Conservation (phyloP, 2,329 filamentous ascomycete species). For the Bipolaris gigantea region DNA sequence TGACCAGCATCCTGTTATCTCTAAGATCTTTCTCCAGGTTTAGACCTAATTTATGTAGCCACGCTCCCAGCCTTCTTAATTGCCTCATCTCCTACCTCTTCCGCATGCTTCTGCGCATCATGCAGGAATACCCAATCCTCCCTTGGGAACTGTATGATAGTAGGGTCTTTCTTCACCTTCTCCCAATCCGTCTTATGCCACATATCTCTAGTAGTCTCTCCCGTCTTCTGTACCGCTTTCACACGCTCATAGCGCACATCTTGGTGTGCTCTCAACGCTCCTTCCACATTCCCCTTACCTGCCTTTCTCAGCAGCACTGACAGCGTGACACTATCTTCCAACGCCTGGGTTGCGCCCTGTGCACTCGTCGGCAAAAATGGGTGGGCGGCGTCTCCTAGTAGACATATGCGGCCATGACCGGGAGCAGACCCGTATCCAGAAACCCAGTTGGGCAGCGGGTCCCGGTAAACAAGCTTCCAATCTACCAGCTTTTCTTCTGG, state of each 20-base stretch:
- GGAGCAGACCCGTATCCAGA: constrained; percentile 48
- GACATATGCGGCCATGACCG: constrained; percentile 48
- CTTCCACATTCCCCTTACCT: constrained; percentile 35
- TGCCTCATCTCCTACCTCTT: constrained; percentile 33
- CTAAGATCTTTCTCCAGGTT: not conserved
- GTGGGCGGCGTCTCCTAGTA: constrained; percentile 59
- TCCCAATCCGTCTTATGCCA: constrained; percentile 44
- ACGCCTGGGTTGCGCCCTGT: constrained; percentile 58
- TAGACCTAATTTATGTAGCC: not conserved
- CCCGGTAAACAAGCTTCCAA: constrained; percentile 60
- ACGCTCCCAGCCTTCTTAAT: constrained; percentile 24
- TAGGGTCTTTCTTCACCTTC: constrained; percentile 37
- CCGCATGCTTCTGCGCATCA: constrained; percentile 37
- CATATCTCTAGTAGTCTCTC: constrained; percentile 40
- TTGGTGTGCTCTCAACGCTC: constrained; percentile 38
- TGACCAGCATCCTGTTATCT: not conserved
- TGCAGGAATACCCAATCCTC: constrained; percentile 41
- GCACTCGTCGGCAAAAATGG: constrained; percentile 58
- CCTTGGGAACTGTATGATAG: constrained; percentile 34
- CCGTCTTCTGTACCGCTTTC: constrained; percentile 40
- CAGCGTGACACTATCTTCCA: constrained; percentile 51
- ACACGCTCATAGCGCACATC: constrained; percentile 40
- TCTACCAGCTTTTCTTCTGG: constrained; percentile 49
- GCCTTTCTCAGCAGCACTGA: constrained; percentile 31
- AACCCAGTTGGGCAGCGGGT: constrained; percentile 57